Percentiles rank a stretch among this genome's conserved stretches.
phyloP scores from a whole-genome alignment of 208 protist species.

The Trypanosoma congolense region DNA sequence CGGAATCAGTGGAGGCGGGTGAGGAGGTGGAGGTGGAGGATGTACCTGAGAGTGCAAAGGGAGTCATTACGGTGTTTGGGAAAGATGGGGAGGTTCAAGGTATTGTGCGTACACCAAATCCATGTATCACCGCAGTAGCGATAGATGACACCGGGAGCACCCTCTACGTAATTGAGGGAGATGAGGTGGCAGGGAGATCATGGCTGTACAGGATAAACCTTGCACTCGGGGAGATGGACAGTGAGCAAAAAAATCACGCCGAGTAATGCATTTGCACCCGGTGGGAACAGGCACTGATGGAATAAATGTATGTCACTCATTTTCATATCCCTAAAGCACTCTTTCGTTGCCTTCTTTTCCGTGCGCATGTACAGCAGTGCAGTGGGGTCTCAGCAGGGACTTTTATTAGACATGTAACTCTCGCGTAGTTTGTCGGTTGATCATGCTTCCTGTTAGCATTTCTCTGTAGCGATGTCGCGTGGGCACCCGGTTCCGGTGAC shows the following conservation, averaged over 20 bases:
- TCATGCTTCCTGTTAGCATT: no score
- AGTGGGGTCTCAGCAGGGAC: no score
- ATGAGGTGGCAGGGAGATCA: slow-evolving; percentile 36
- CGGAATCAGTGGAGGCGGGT: slow-evolving; percentile 11
- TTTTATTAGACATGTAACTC: no score
- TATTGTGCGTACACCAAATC: slow-evolving; percentile 28
- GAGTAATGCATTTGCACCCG: no score
- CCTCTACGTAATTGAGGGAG: slow-evolving; percentile 39
- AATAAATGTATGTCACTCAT: no score
- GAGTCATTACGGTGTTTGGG: slow-evolving; percentile 41
- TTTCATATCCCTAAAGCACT: no score
- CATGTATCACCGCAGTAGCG: slow-evolving; percentile 41
- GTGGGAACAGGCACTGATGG: no score
- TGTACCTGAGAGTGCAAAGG: slow-evolving; percentile 9
- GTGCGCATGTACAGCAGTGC: no score
- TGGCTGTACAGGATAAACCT: slow-evolving; percentile 30
- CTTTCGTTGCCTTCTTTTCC: no score
- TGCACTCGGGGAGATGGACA: neutral
- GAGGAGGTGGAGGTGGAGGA: neutral
- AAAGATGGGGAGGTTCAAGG: slow-evolving; percentile 35
- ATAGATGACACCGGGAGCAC: slow-evolving; percentile 24
- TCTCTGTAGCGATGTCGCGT: no score
- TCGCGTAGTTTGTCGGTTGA: no score
- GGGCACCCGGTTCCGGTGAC: no score
- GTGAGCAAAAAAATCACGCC: neutral